These are phyloP conservation scores for Magnaporthiopsis rhizophila DNA, from an alignment of 2,329 filamentous ascomycete species.

Conservation along the genomic window DNA sequence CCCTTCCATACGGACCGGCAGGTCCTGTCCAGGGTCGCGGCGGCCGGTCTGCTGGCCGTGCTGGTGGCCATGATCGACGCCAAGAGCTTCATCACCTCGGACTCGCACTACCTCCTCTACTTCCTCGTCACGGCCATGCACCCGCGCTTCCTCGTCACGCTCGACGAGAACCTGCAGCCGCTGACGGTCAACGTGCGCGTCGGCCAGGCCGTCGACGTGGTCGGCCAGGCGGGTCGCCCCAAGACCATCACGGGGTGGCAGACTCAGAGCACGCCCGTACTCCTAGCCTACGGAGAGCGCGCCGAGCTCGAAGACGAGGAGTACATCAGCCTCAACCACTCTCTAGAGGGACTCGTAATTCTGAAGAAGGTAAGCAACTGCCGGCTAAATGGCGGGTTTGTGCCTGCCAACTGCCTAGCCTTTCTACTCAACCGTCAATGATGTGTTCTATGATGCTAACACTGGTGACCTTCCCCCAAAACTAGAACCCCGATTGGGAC, in stretches of 20 bases:
- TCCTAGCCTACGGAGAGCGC: slow-evolving; percentile 89
- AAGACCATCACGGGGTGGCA: slow-evolving; percentile 99
- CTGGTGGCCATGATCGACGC: slow-evolving; percentile 92
- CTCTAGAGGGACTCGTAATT: slow-evolving; percentile 89
- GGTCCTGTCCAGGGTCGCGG: slow-evolving; percentile 84
- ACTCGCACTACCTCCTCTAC: slow-evolving; percentile 88
- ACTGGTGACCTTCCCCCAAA: not conserved
- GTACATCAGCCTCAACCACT: slow-evolving; percentile 87
- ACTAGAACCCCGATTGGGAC: slow-evolving; percentile 48
- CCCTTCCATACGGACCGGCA: slow-evolving; percentile 99
- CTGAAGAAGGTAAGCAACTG: slow-evolving; percentile 73
- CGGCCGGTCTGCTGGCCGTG: slow-evolving; percentile 82
- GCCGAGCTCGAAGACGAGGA: slow-evolving; percentile 97
- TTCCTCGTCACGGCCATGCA: slow-evolving; percentile 96
- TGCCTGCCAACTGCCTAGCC: not conserved
- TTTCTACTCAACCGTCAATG: not conserved
- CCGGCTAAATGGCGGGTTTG: not conserved
- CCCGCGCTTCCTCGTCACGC: slow-evolving; percentile 89
- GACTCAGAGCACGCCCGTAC: slow-evolving; percentile 96
- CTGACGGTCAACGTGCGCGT: slow-evolving; percentile 94
- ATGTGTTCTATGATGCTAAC: not conserved
- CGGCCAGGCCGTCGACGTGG: slow-evolving; percentile 95
- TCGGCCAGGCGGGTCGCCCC: slow-evolving; percentile 90
- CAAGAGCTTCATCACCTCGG: slow-evolving; percentile 67
- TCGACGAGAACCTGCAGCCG: slow-evolving; percentile 90